Base-by-base conservation (phyloP, 2,329 filamentous ascomycete species). In the Cladosporium colombiae region DNA sequence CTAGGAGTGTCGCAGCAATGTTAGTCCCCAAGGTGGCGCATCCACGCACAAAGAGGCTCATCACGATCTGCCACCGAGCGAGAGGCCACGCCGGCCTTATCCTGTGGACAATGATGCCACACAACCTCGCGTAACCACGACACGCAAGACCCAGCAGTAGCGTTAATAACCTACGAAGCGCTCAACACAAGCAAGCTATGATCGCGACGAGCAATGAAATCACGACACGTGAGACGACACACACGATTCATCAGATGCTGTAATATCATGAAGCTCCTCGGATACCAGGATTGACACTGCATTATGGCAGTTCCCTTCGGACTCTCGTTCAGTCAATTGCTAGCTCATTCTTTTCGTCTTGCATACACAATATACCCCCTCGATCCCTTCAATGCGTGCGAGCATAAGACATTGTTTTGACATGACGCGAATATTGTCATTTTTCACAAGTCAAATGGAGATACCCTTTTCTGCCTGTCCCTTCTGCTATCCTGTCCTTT, bases 1-100 rank as follows among this genome's bases (percentile, higher is more conserved):
- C 18, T 63, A 63, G 50, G 61, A 63, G n/a, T 25, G 61, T 13
- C 35, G 50, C 50, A 31, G 25, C 33, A 18, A 35, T 46, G 44
- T 18, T 25, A 5, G 33, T 49, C 16, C 23, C 14, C n/a, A n/a
- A 16, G 35, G 7, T 31, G n/a, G 13, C 21, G 31, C 2, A 13
- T 18, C 8, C 4, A 16, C 14, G 14, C 21, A 18, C 13, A 21
- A 40, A 27, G 55, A n/a, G 21, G 14, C 29, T 23, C 31, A 21
- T 13, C 29, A 18, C 7, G 21, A 59, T 16, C 4, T 23, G 33
- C 56, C 56, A 18, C 56, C 35, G 3, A 37, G 37, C 16, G 56
- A 59, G 23, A 59, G 56, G n/a, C 16, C 37, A 37, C 56, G 56
- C 11, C 56, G 37, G 2, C 56, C 56, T 2, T 59, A 59, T 25